Evolutionary conservation across 768 basidiomycete species (phyloP), one percentile per base, ranked within the genome.

Genomic region (Podaxis mareebaensis): DNA sequence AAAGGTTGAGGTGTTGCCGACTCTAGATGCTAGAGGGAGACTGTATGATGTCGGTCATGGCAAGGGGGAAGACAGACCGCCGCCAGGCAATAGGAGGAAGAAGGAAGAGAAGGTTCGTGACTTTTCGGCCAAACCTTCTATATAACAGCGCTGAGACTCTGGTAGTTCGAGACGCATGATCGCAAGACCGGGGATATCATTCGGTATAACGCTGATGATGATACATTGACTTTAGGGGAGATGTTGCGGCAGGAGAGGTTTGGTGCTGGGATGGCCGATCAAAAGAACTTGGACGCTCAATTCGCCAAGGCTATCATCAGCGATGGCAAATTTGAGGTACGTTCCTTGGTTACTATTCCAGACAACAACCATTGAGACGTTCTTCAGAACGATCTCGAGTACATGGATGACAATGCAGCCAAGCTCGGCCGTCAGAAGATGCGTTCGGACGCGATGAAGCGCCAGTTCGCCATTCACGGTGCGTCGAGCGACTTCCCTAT

Each of bases 401-500:
- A 99, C 68, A 90, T 97, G 66, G 97, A 99, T 67, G 97, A 99
- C 66, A 96, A 98, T 72, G 95, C 95, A 0, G 96, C 96, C 70
- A 90, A 88, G 67, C 82, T 99, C 0, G 93, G 92, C 42, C 81
- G 96, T 61, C 89, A 94, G 75, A 99, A 96, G 77, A 95, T 98
- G 93, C 91, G 95, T 57, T 88, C 90, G 3, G 96, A 99, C 70
- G 93, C 91, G 22, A 94, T 97, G 90, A 99, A 95, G 74, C 86
- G 96, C 51, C 92, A 95, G 67, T 99, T 98, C 73, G 97, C 97
- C 12, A 92, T 99, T 66, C 87, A 98, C 63, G 96, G 95, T 93
- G 65, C 42, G 82, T 72, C 11, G 33, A 8, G 20, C 39, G 26
- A 33, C 6, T 51, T 15, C 44, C 3, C 7, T 30, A 26, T 36